phyloP scores from a whole-genome alignment of 257 asterid genomes.

The Misopates orontium region DNA sequence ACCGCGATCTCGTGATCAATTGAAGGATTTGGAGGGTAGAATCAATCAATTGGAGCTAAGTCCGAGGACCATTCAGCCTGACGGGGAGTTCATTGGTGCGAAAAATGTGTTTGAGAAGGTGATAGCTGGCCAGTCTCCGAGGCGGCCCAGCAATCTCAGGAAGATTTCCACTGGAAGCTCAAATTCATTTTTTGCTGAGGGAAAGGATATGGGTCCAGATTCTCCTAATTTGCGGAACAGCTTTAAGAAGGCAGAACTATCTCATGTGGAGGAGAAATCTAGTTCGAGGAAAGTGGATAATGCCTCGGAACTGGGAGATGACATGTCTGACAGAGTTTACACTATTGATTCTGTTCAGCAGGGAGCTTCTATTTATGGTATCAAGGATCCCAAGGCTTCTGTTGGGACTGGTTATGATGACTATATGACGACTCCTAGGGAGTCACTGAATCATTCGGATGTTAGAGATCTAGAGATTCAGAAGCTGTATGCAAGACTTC shows the following conservation, averaged over 20 bases:
- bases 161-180: conserved; percentile 60
- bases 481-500: conserved; percentile 85
- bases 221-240: conserved; percentile 60
- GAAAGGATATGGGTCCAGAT: conserved; percentile 47
- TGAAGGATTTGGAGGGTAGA: conserved; percentile 70
- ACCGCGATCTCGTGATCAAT: conserved; percentile 56
- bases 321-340: conserved; percentile 71
- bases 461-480: conserved; percentile 66
- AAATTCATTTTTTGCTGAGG: conserved; percentile 41
- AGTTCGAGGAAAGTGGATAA: conserved; percentile 50
- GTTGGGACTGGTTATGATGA: conserved; percentile 47
- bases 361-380: conserved; percentile 44
- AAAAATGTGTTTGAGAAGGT: conserved; percentile 70
- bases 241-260: conserved; percentile 52
- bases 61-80: conserved; percentile 62
- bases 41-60: conserved; percentile 80
- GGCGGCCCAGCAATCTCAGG: conserved; percentile 49
- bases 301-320: conserved; percentile 67
- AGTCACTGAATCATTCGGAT: conserved; percentile 38
- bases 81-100: conserved; percentile 47
- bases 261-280: conserved; percentile 48
- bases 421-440: conserved; percentile 53
- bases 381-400: conserved; percentile 49
- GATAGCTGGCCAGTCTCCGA: conserved; percentile 78
- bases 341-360: conserved; percentile 82